Evolutionary conservation across 2,329 filamentous ascomycete genomes (phyloP), one percentile per base, ranked within the genome.

Genomic region (Trematosphaeria pertusa): DNA sequence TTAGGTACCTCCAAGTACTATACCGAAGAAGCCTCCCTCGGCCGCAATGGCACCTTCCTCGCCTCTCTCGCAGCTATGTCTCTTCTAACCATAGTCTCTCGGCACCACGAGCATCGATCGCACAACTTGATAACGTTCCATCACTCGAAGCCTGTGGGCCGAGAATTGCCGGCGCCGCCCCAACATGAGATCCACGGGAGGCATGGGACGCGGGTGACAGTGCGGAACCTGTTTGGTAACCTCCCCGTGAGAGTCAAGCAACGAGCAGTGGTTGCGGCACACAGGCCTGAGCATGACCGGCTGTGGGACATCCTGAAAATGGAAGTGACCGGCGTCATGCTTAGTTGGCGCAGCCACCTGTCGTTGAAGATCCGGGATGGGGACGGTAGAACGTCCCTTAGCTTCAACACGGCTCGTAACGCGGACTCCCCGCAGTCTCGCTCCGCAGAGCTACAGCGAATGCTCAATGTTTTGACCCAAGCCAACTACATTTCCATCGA

Each of bases 211-310:
- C 82, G 84, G 20, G 85, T 93, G 2, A 81, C 80, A 0, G 87
- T 96, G 5, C 83, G 86, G 45, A 87, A 96, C 67, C 76, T 97
- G 1, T 97, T 97, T 71, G 91, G 92, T 0, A 88, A 86, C 48
- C 89, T 97, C 83, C 91, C 93, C 0, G 93, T 97, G 10, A 85
- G 93, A 11, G 87, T 95, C 19, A 96, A 94, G 66, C 88, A 91
- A 59, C 82, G 91, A 52, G 82, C 82, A 0, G 58, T 84, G 3
- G 73, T 54, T 68, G 78, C 30, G 75, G 83, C 60, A 78, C 77
- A 56, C 56, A 78, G 48, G 9, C 64, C 76, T 18, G 75, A 86
- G 37, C 70, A 81, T 3, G 78, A 81, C 15, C 87, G 80, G 54
- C 80, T 88, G 41, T 93, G 89, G 84, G 81, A 85, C 20, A 71